A percentile compares a stretch with the other conserved stretches of the same genome.
phyloP scores from a whole-genome alignment of 805 yeast genomes.

The Blastobotrys mokoenaii region DNA sequence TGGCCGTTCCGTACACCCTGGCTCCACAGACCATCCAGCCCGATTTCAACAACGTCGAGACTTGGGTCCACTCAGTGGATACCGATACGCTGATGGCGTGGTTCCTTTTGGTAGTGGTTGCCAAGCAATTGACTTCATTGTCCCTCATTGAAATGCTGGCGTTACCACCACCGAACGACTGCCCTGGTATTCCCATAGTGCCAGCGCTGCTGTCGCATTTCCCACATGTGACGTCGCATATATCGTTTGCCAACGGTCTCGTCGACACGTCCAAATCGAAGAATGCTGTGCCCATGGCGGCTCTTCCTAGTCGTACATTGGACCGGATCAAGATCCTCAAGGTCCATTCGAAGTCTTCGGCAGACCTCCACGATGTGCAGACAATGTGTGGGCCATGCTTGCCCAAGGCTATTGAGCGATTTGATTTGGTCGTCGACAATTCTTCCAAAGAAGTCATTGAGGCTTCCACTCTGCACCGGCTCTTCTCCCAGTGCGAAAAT shows the following conservation, averaged over 20 bases:
- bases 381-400: constrained; percentile 4
- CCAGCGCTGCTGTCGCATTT: neutral
- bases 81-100: neutral
- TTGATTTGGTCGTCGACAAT: constrained; percentile 4
- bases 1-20: neutral
- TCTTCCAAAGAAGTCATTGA: neutral
- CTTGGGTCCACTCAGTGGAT: neutral
- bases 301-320: neutral
- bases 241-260: neutral
- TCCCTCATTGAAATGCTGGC: neutral
- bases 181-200: neutral
- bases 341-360: neutral
- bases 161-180: neutral
- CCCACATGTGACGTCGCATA: neutral
- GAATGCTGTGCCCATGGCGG: neutral
- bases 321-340: constrained; percentile 3
- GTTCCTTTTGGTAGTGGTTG: neutral
- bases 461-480: neutral
- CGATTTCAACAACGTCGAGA: neutral
- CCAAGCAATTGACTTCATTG: neutral
- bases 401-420: constrained; percentile 2
- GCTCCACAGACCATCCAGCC: neutral
- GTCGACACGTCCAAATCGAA: neutral
- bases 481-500: constrained; percentile 4
- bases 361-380: neutral